Evolutionary conservation across 2,329 filamentous ascomycete species (phyloP).

Genomic region (Epichloe uncinata): DNA sequence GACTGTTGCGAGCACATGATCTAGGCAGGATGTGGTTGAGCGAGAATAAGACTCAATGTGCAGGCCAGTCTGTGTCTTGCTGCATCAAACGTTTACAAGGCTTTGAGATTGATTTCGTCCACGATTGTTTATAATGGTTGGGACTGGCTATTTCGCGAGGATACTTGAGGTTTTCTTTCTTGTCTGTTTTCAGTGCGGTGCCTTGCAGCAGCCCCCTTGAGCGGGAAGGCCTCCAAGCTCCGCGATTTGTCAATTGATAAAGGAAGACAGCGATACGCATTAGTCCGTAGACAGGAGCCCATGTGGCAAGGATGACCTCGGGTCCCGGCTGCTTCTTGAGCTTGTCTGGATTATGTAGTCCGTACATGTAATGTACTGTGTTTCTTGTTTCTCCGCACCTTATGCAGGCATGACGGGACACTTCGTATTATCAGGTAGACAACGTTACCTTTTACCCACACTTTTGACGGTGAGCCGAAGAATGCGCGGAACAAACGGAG

Average conservation of each 20-base stretch:
- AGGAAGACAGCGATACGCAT: not conserved
- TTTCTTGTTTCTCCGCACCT: too few relatives aligned
- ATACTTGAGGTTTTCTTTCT: too few relatives aligned
- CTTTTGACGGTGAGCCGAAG: not conserved
- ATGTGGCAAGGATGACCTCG: too few relatives aligned
- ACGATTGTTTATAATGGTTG: too few relatives aligned
- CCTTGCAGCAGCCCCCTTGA: constrained; percentile 1
- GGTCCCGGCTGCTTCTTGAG: too few relatives aligned
- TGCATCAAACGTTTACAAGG: not conserved
- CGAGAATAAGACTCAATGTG: not conserved
- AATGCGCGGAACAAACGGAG: not conserved
- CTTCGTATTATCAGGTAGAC: too few relatives aligned
- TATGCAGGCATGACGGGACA: too few relatives aligned
- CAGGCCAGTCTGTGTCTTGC: not conserved
- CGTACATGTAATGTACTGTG: too few relatives aligned
- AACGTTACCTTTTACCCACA: too few relatives aligned
- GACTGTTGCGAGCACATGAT: not conserved
- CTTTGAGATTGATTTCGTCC: not conserved
- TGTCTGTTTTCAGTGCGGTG: not conserved
- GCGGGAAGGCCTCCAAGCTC: not conserved
- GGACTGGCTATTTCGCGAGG: not conserved
- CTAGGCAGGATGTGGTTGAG: not conserved
- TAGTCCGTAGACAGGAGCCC: too few relatives aligned
- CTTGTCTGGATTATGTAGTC: too few relatives aligned
- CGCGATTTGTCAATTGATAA: not conserved